A percentile compares a stretch with the other conserved stretches of the same genome.
Conservation (phyloP, 768 basidiomycete genomes). For the Termitomyces sp. region DNA sequence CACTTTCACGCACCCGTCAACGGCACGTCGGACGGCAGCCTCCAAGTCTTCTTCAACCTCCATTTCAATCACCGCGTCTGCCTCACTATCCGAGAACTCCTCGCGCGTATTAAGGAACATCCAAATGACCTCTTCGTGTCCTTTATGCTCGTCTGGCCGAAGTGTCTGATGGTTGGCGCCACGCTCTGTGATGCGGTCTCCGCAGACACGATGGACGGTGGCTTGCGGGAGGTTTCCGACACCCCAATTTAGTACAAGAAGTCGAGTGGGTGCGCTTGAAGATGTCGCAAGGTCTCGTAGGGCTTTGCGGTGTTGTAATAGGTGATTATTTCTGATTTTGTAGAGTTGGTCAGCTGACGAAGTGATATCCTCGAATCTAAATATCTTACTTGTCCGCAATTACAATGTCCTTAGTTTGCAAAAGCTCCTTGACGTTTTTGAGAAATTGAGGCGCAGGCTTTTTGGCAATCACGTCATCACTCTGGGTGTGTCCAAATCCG, state of each 20-base stretch:
- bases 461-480: slow-evolving; percentile 81
- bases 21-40: slow-evolving; percentile 50
- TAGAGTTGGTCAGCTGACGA: neutral
- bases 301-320: slow-evolving; percentile 67
- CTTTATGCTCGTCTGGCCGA: slow-evolving; percentile 41
- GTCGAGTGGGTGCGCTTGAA: slow-evolving; percentile 51
- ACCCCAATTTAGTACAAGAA: slow-evolving; percentile 81
- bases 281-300: slow-evolving; percentile 52
- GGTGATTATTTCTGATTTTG: slow-evolving; percentile 75
- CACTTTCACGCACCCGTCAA: slow-evolving; percentile 49
- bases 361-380: neutral
- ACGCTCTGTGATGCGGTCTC: slow-evolving; percentile 65
- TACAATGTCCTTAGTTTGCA: slow-evolving; percentile 69
- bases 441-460: slow-evolving; percentile 67
- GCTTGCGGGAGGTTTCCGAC: slow-evolving; percentile 47
- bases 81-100: slow-evolving; percentile 43
- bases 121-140: slow-evolving; percentile 81
- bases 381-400: slow-evolving; percentile 85
- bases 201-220: slow-evolving; percentile 69
- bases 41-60: slow-evolving; percentile 44
- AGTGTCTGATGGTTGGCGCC: slow-evolving; percentile 87
- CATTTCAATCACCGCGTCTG: slow-evolving; percentile 70
- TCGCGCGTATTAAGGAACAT: slow-evolving; percentile 66
- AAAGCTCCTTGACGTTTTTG: slow-evolving; percentile 60
- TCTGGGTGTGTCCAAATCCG: slow-evolving; percentile 87